A percentile compares a stretch with the other conserved stretches of the same genome.
Evolutionary conservation across 768 basidiomycete genomes (phyloP).

Genomic region (Lactarius tabidus): DNA sequence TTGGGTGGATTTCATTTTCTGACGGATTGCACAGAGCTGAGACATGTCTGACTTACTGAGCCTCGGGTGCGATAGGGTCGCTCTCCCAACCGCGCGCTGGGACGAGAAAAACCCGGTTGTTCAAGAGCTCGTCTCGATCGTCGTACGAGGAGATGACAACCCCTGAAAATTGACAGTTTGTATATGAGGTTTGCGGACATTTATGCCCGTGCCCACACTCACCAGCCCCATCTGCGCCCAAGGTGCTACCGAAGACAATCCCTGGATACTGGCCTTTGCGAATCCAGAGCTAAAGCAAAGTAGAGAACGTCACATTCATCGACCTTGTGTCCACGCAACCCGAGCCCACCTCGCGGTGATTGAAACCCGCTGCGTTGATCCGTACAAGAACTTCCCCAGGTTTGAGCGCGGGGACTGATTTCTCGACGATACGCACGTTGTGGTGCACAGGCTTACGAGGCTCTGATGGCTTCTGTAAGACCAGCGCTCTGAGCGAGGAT

Average conservation of each 20-base stretch:
- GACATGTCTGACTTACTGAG: slow-evolving; percentile 45
- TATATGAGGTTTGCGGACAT: neutral
- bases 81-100: slow-evolving; percentile 76
- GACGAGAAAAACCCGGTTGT: slow-evolving; percentile 66
- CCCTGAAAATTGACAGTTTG: slow-evolving; percentile 37
- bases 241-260: slow-evolving; percentile 53
- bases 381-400: slow-evolving; percentile 60
- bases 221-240: slow-evolving; percentile 78
- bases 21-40: no score
- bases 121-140: slow-evolving; percentile 50
- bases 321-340: neutral
- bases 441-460: slow-evolving; percentile 43
- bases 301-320: neutral
- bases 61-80: slow-evolving; percentile 62
- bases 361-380: slow-evolving; percentile 68
- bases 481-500: slow-evolving; percentile 2
- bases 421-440: slow-evolving; percentile 51
- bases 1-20: neutral
- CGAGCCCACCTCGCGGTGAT: slow-evolving; percentile 53
- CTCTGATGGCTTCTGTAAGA: neutral
- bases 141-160: slow-evolving; percentile 56
- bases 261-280: slow-evolving; percentile 63
- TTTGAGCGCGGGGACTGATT: slow-evolving; percentile 47
- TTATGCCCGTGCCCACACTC: neutral
- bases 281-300: slow-evolving; percentile 59